Percentiles rank a stretch among this genome's conserved stretches.
phyloP scores from a whole-genome alignment of 2,329 filamentous ascomycete species.

The Phialemoniopsis sp. region DNA sequence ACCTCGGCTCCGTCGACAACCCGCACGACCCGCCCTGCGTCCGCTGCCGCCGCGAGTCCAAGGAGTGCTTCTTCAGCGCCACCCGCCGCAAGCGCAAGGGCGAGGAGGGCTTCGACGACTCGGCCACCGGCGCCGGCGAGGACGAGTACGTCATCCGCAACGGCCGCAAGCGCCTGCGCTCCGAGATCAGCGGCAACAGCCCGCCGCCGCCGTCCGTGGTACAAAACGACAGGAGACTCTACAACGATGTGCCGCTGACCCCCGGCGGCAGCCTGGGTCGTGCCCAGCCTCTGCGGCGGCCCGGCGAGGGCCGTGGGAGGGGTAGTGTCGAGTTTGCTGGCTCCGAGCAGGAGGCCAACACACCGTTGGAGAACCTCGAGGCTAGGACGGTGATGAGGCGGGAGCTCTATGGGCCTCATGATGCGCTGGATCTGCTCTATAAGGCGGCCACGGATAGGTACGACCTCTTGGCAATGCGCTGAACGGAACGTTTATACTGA shows the following conservation, averaged over 20 bases:
- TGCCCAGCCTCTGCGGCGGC: constrained; percentile 61
- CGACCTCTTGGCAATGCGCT: constrained; percentile 8
- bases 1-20: constrained; percentile 77
- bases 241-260: constrained; percentile 56
- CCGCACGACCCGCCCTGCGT: constrained; percentile 92
- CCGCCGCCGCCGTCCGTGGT: constrained; percentile 27
- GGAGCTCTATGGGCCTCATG: constrained; percentile 85
- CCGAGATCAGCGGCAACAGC: constrained; percentile 16
- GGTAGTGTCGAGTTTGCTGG: constrained; percentile 28
- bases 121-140: constrained; percentile 24
- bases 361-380: constrained; percentile 61
- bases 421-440: constrained; percentile 86
- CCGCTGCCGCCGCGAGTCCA: constrained; percentile 88
- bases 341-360: constrained; percentile 50
- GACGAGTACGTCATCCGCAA: constrained; percentile 71
- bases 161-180: constrained; percentile 63
- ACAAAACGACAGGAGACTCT: constrained; percentile 41
- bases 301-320: constrained; percentile 31
- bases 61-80: constrained; percentile 95
- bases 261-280: constrained; percentile 63
- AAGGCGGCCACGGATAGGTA: constrained; percentile 70
- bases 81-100: constrained; percentile 89
- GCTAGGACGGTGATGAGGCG: constrained; percentile 60
- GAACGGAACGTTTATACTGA: too few relatives aligned
- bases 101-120: constrained; percentile 47